Percentiles rank a stretch among this genome's conserved stretches.
phyloP scores from a whole-genome alignment of 202 grass and related monocot species.

The Brachypodium distachyon region DNA sequence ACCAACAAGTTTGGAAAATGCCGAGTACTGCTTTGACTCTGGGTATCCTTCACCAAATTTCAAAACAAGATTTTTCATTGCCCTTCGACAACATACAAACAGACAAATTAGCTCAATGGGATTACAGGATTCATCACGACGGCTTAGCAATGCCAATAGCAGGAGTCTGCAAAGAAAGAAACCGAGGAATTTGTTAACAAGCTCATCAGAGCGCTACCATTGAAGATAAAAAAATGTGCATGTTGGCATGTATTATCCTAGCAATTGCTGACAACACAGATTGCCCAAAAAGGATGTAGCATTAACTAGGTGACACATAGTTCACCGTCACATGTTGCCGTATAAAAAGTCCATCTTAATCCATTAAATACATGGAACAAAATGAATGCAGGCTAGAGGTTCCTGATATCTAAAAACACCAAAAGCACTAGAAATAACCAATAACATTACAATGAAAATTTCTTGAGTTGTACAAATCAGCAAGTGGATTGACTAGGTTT shows the following conservation, averaged over 20 bases:
- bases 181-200: constrained; percentile 12
- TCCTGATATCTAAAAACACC: neutral
- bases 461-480: neutral
- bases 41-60: constrained; percentile 38
- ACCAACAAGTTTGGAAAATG: constrained; percentile 33
- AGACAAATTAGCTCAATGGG: constrained; percentile 41
- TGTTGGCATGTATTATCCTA: neutral
- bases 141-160: constrained; percentile 44
- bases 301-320: neutral
- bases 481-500: neutral
- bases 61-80: constrained; percentile 60
- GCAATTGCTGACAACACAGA: neutral
- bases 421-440: constrained; percentile 2
- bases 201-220: neutral
- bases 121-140: constrained; percentile 35
- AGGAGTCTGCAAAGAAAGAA: constrained; percentile 48
- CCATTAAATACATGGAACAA: neutral
- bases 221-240: constrained; percentile 11
- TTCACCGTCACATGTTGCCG: neutral
- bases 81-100: constrained; percentile 74
- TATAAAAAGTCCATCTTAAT: constrained; percentile 1
- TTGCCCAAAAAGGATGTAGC: neutral
- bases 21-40: constrained; percentile 34
- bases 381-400: neutral
- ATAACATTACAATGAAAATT: neutral